Evolutionary conservation across 179 eudicot genomes (phyloP), one percentile per base, ranked within the genome.

Genomic region (Beta macrorhiza): DNA sequence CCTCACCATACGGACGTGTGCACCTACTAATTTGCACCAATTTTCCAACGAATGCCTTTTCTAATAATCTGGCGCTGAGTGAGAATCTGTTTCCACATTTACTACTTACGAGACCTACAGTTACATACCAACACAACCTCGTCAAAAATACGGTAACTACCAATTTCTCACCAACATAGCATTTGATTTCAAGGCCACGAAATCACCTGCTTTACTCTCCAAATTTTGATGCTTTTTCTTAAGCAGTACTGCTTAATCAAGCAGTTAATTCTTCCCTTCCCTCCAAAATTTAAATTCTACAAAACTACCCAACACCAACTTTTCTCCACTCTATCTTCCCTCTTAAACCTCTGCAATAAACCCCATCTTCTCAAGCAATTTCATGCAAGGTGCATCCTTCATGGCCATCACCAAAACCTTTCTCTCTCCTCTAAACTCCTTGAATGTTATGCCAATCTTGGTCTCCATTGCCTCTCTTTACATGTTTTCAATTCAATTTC

Each of bases 381-480:
- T 57, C 89, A 84, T 74, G 89, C 87, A 69, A 81, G 87, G 68
- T 87, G 72, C 63, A 77, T 82, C 75, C 84, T 87, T 76, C 87
- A 84, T 80, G 87, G 87, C 78, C 89, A 82, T 67, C 81, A 87
- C 59, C 82, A 78, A 57, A 84, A 87, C 81, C 75, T 74, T 32
- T 49, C 73, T 20, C 85, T 84, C 67, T 68, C 81, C 47, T 80
- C 79, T 75, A 55, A 63, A 13, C 86, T 87, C 79, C 67, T 84
- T 14, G 76, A 73, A 64, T 42, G 70, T 49, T 87, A 87, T 42
- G 72, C 86, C 53, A 80, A 70, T 67, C 72, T 87, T 32, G 86
- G 89, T 63, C 82, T 49, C 16, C 64, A n/a, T n/a, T 25, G 2
- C 4, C 65, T 51, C 25, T 69, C 77, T 76, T 75, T 68, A 17